Conservation (phyloP, 768 basidiomycete species). For the Suillus ampliporus region DNA sequence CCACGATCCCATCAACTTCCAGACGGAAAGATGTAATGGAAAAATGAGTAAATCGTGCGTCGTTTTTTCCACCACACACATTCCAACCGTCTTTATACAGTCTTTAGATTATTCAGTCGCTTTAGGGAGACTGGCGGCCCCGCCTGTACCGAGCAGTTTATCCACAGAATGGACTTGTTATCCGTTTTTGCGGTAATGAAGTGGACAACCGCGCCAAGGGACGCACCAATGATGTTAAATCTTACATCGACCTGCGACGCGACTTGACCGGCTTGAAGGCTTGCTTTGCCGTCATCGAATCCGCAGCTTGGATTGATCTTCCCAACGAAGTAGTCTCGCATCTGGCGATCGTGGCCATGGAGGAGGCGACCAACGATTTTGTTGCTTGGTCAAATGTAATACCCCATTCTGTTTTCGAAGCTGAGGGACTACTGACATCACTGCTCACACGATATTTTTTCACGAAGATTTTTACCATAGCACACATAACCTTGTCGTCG, state of each 20-base stretch:
- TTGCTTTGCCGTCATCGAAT: slow-evolving; percentile 58
- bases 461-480: too few relatives aligned
- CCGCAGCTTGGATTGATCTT: slow-evolving; percentile 53
- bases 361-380: slow-evolving; percentile 54
- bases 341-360: slow-evolving; percentile 50
- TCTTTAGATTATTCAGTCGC: slow-evolving; percentile 44
- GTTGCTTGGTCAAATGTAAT: slow-evolving; percentile 53
- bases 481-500: too few relatives aligned
- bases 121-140: slow-evolving; percentile 43
- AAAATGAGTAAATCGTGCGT: too few relatives aligned
- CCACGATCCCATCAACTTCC: too few relatives aligned
- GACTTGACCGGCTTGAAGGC: slow-evolving; percentile 58
- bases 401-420: slow-evolving; percentile 6
- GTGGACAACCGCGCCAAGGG: slow-evolving; percentile 46
- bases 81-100: neutral
- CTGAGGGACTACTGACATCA: slow-evolving; percentile 9
- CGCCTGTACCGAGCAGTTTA: slow-evolving; percentile 45
- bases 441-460: slow-evolving; percentile 65
- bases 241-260: slow-evolving; percentile 57
- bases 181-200: slow-evolving; percentile 48
- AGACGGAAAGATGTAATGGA: too few relatives aligned
- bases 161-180: slow-evolving; percentile 45
- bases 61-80: too few relatives aligned
- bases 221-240: slow-evolving; percentile 48
- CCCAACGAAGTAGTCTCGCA: slow-evolving; percentile 59